Evolutionary conservation across 1,139 yeast genomes (phyloP).

Genomic region (Wickerhamomyces sp.): DNA sequence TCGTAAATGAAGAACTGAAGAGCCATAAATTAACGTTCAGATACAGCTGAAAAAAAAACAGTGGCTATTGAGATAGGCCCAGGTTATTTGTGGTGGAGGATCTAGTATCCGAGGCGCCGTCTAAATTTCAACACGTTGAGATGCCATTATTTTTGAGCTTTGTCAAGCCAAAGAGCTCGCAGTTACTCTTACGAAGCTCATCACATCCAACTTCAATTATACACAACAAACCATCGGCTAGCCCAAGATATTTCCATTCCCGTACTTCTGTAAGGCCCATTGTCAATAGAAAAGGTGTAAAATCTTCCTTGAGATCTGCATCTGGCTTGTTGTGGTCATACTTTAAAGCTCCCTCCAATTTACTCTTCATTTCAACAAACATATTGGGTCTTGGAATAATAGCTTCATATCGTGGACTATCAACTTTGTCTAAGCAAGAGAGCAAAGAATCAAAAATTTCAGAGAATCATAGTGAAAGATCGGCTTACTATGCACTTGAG

Average conservation of each 20-base stretch:
- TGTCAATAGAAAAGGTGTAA: neutral
- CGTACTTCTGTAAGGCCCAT: neutral
- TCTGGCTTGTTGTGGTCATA: slow-evolving; percentile 14
- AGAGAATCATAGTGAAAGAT: neutral
- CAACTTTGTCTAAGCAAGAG: slow-evolving; percentile 5
- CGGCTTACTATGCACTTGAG: neutral
- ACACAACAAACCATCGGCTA: slow-evolving; percentile 8
- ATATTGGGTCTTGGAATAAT: slow-evolving; percentile 15
- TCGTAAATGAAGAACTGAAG: too few species aligned
- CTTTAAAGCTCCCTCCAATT: slow-evolving; percentile 19
- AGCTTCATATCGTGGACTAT: slow-evolving; percentile 13
- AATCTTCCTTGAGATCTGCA: neutral
- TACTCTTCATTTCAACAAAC: slow-evolving; percentile 17
- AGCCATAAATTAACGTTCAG: too few species aligned
- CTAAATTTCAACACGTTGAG: neutral
- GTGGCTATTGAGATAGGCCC: too few species aligned
- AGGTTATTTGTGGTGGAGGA: too few species aligned
- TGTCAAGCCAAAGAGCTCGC: neutral
- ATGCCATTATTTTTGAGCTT: neutral
- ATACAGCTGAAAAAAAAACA: too few species aligned
- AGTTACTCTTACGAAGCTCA: neutral
- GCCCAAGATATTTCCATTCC: neutral
- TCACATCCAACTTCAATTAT: neutral
- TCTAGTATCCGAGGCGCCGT: neutral
- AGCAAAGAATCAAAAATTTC: neutral